Conservation (phyloP, 306 rosid species). For the Sicyos baderoa region DNA sequence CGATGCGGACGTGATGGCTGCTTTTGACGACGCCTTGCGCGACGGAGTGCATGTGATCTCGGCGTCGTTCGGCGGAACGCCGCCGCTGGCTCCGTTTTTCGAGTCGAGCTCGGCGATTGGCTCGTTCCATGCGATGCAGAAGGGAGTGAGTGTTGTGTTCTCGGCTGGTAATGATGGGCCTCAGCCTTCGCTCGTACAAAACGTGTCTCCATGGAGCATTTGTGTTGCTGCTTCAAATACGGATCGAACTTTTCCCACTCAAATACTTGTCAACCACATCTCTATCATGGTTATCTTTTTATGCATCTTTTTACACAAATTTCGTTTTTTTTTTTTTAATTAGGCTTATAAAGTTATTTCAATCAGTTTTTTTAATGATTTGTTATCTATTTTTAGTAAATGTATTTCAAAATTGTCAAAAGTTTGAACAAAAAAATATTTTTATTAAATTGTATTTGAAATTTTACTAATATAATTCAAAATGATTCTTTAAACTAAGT, state of each 20-base stretch:
- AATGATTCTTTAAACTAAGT: too few relatives aligned
- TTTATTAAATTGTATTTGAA: too few relatives aligned
- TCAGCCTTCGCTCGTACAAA: slow-evolving; percentile 35
- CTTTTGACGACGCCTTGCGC: slow-evolving; percentile 45
- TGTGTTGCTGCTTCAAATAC: slow-evolving; percentile 50
- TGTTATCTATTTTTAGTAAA: too few relatives aligned
- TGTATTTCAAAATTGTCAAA: too few relatives aligned
- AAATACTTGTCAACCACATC: slow-evolving; percentile 22
- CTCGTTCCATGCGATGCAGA: slow-evolving; percentile 48
- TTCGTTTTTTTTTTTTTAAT: too few relatives aligned
- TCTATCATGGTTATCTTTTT: slow-evolving; percentile 20
- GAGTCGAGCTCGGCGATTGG: slow-evolving; percentile 29
- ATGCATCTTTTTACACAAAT: too few relatives aligned
- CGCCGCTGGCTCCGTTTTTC: slow-evolving; percentile 31
- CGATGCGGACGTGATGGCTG: slow-evolving; percentile 47
- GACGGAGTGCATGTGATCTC: slow-evolving; percentile 52
- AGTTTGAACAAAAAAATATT: too few relatives aligned
- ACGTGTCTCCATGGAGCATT: slow-evolving; percentile 46
- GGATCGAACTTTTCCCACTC: slow-evolving; percentile 39
- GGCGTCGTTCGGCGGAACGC: slow-evolving; percentile 33
- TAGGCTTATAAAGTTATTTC: too few relatives aligned
- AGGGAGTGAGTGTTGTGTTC: slow-evolving; percentile 43
- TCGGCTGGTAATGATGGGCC: slow-evolving; percentile 48
- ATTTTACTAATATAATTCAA: too few relatives aligned
- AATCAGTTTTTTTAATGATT: too few relatives aligned